These are phyloP conservation scores for Cyclotella baltica DNA, from an alignment of 108 stramenopile species.

Conservation along the genomic window DNA sequence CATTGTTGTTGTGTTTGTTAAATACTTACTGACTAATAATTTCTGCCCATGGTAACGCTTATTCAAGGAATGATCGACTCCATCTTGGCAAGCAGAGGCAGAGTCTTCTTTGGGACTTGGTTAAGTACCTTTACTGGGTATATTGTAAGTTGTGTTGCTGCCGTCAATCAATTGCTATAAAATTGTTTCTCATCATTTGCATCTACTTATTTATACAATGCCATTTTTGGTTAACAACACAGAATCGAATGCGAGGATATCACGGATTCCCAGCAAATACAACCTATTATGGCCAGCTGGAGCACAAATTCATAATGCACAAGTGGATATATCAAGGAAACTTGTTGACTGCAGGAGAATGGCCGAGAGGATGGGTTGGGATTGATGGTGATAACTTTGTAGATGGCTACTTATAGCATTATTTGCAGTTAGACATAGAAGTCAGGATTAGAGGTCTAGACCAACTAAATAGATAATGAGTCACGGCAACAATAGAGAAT, in stretches of 20 bases:
- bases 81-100: constrained; percentile 86
- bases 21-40: neutral
- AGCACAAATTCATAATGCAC: constrained; percentile 61
- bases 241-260: constrained; percentile 83
- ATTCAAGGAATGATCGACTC: constrained; percentile 88
- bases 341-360: constrained; percentile 46
- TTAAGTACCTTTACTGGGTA: constrained; percentile 95
- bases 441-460: no score
- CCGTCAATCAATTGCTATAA: no score
- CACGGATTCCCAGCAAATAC: constrained; percentile 76
- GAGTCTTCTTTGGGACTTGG: constrained; percentile 92
- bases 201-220: neutral
- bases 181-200: neutral
- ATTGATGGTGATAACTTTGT: constrained; percentile 70
- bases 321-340: constrained; percentile 61
- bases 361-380: constrained; percentile 69
- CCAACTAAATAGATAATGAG: no score
- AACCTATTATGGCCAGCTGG: constrained; percentile 67
- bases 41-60: neutral
- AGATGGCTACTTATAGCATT: neutral
- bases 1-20: no score
- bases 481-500: neutral
- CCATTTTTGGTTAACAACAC: neutral
- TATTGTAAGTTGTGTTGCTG: constrained; percentile 55
- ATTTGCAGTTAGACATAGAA: no score